Base-by-base conservation (phyloP, 805 yeast species). In the Pichia nanzhaoensis region DNA sequence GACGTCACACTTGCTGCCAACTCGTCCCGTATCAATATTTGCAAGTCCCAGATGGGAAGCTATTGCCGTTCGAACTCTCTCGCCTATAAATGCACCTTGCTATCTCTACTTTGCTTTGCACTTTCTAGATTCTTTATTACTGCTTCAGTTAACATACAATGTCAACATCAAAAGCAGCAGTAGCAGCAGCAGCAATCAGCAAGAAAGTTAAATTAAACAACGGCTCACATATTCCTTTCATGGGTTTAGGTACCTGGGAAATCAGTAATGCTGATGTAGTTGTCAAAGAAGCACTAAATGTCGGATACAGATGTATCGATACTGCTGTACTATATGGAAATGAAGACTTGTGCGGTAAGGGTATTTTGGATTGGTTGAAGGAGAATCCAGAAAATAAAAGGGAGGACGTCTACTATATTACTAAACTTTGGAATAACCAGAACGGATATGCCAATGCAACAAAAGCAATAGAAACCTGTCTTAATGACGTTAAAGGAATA, bases 351-450 rank as follows among this genome's bases (percentile, higher is more conserved):
- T 76, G 74, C 21, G 78, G 77, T 4, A 59, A 67, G 32, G 81
- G 80, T 3, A 71, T 76, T 10, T 16, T 43, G 10, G 51, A 63
- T 34, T 74, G 73, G 69, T 37, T 74, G 3, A 43, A 57, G 3
- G 67, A 68, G 27, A 62, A 63, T 39, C 69, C 71, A 0, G 47
- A 58, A 52, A 57, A 66, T 45, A 73, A 68, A 48, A 65, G 83
- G 43, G 70, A 67, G 36, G 80, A 75, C 24, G 73, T 79, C 9
- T 74, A 69, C 49, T 78, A 83, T 62, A 80, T 88, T 9, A 80
- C 93, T 5, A 86, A 86, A 57, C 57, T 84, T 18, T 83, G 91
- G 91, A 77, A 82, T 54, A 68, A 71, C 37, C 76, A 78, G 50
- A 76, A 77, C 48, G 85, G 86, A 0, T 79, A 81, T 56, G 59